These are phyloP conservation scores for Hypoxylon sp. DNA, from an alignment of 2,329 filamentous ascomycete species.

Conservation along the genomic window DNA sequence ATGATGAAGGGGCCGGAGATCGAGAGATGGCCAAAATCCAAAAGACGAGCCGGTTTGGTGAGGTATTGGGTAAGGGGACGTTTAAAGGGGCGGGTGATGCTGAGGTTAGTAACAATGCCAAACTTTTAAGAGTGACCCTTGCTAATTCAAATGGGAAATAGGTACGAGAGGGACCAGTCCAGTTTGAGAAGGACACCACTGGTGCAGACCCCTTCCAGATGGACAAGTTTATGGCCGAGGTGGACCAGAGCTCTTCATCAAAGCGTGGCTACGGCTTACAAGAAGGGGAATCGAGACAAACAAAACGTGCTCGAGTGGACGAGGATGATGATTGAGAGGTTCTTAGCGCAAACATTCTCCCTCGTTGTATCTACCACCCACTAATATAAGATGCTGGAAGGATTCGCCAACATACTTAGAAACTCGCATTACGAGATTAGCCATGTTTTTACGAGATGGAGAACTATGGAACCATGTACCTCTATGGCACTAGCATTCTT, in stretches of 20 bases:
- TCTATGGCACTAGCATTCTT: background rate
- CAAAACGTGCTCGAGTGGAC: conserved; percentile 84
- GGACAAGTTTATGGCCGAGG: conserved; percentile 91
- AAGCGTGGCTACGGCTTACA: conserved; percentile 85
- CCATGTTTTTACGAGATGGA: conserved; percentile 4
- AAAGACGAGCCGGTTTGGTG: conserved; percentile 85
- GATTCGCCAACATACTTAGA: background rate
- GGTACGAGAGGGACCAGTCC: conserved; percentile 90
- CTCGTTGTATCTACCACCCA: conserved; percentile 9
- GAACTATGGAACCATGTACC: background rate
- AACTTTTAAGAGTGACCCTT: conserved; percentile 25
- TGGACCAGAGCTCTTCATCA: conserved; percentile 70
- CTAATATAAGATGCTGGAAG: conserved; percentile 3
- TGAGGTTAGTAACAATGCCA: conserved; percentile 70
- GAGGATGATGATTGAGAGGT: conserved; percentile 71
- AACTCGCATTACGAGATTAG: background rate
- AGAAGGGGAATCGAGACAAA: conserved; percentile 70
- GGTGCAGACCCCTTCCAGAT: conserved; percentile 89
- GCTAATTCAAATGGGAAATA: conserved; percentile 58
- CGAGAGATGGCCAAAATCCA: conserved; percentile 90
- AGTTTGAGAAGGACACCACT: conserved; percentile 88
- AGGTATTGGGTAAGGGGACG: conserved; percentile 88
- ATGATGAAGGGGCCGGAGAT: conserved; percentile 84
- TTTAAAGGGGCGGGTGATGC: conserved; percentile 90
- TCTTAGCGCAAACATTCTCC: background rate